Conservation (phyloP, 192 early-diverging fungal species). For the Backusella tarrabulga region DNA sequence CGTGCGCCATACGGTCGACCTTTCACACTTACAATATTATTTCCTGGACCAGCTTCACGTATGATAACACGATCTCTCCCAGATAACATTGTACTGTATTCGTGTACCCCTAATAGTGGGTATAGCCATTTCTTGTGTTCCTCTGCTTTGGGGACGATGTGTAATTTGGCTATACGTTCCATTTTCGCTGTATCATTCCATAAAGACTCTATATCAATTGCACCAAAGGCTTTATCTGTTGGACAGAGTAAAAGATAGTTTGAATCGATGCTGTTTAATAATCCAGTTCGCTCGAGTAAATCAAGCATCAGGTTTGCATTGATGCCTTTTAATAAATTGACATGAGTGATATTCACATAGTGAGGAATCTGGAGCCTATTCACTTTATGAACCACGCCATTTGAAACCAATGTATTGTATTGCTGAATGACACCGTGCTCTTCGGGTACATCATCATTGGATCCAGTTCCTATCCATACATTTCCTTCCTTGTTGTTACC, state of each 20-base stretch:
- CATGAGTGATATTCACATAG: constrained; percentile 38
- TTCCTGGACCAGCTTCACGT: constrained; percentile 8
- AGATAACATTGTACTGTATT: constrained; percentile 19
- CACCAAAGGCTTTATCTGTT: constrained; percentile 50
- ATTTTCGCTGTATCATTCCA: constrained; percentile 40
- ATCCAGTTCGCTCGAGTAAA: constrained; percentile 38
- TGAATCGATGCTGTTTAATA: constrained; percentile 26
- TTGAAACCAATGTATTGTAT: constrained; percentile 41
- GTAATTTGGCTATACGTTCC: constrained; percentile 54
- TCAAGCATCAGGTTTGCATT: constrained; percentile 39
- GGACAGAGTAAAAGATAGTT: constrained; percentile 50
- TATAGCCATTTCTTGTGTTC: constrained; percentile 3
- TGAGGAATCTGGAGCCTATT: constrained; percentile 43
- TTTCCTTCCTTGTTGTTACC: constrained; percentile 12
- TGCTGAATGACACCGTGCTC: constrained; percentile 4
- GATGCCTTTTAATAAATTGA: constrained; percentile 43
- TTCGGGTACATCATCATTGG: not conserved
- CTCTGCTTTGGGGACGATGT: constrained; percentile 54
- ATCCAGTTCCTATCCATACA: not conserved
- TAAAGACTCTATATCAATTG: constrained; percentile 33
- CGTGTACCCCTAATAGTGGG: not conserved
- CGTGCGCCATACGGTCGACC: constrained; percentile 12
- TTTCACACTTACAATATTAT: constrained; percentile 17
- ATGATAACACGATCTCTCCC: constrained; percentile 12
- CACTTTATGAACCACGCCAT: constrained; percentile 51